Percentiles rank a stretch among this genome's conserved stretches.
These are phyloP conservation scores for Penicillium atrosanguineum DNA, from an alignment of 495 filamentous ascomycete genomes.

Conservation along the genomic window DNA sequence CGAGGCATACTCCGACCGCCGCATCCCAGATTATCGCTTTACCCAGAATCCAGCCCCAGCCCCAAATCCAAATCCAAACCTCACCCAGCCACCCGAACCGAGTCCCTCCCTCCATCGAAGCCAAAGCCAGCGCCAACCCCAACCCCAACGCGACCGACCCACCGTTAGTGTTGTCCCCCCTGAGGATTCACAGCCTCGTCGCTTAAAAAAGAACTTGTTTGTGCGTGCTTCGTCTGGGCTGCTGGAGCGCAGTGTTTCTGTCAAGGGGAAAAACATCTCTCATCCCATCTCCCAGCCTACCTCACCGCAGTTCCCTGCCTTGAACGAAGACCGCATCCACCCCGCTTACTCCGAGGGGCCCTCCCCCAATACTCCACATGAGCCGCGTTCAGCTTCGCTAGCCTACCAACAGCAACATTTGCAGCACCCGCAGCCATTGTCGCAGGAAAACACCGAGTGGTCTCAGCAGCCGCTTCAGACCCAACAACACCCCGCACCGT, in stretches of 20 bases:
- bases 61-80: slow-evolving; percentile 4
- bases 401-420: slow-evolving; percentile 18
- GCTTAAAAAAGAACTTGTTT: slow-evolving; percentile 13
- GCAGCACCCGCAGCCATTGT: slow-evolving; percentile 4
- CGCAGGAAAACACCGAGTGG: slow-evolving; percentile 12
- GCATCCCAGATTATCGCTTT: slow-evolving; percentile 8
- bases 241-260: slow-evolving; percentile 21
- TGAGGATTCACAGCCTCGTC: slow-evolving; percentile 20
- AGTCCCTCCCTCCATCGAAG: slow-evolving; percentile 26
- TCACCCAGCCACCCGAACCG: slow-evolving; percentile 13
- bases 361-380: slow-evolving; percentile 12
- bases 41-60: slow-evolving; percentile 1
- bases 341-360: slow-evolving; percentile 11
- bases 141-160: slow-evolving; percentile 28
- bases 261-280: slow-evolving; percentile 21
- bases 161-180: slow-evolving; percentile 20
- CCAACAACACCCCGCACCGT: slow-evolving; percentile 8
- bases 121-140: slow-evolving; percentile 30
- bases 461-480: slow-evolving; percentile 1
- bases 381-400: slow-evolving; percentile 12
- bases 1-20: slow-evolving; percentile 23
- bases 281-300: slow-evolving; percentile 24
- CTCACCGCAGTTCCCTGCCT: slow-evolving; percentile 19
- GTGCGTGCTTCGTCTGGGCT: slow-evolving; percentile 21
- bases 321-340: slow-evolving; percentile 22